Evolutionary conservation across 1,139 yeast genomes (phyloP).

Genomic region (Zygoascus sp.): DNA sequence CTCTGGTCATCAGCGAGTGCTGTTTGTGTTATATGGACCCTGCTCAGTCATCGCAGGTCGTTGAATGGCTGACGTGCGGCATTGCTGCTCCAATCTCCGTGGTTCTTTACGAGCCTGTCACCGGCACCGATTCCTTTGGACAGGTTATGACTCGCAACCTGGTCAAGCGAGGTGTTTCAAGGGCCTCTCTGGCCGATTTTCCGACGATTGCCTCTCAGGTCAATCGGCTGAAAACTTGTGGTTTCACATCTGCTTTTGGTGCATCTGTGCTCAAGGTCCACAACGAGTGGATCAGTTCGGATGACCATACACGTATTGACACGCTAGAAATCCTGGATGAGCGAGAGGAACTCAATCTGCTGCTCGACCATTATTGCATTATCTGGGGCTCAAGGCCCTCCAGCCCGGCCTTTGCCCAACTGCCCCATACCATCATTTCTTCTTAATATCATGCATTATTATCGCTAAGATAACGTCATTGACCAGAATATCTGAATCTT

Average conservation of each 20-base stretch:
- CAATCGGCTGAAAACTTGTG: constrained; percentile 30
- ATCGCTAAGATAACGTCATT: too few relatives aligned
- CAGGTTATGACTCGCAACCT: constrained; percentile 74
- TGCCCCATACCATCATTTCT: constrained; percentile 5
- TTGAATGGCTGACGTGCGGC: constrained; percentile 35
- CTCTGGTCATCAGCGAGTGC: constrained; percentile 81
- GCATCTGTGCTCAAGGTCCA: constrained; percentile 59
- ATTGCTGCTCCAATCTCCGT: constrained; percentile 32
- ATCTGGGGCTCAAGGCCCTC: constrained; percentile 33
- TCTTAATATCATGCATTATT: background rate
- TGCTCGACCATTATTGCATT: constrained; percentile 75
- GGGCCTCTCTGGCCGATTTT: constrained; percentile 56
- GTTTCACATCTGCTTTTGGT: constrained; percentile 34
- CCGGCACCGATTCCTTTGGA: constrained; percentile 70
- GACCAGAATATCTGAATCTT: too few relatives aligned
- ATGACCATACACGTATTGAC: constrained; percentile 52
- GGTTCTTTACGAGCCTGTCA: constrained; percentile 81
- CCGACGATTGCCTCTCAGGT: constrained; percentile 48
- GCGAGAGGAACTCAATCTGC: constrained; percentile 72
- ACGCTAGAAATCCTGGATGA: constrained; percentile 80
- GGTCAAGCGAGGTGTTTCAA: constrained; percentile 61
- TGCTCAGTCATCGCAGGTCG: constrained; percentile 48
- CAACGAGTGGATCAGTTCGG: constrained; percentile 49
- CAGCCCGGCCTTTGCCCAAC: background rate
- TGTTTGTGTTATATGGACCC: constrained; percentile 78